Base-by-base conservation (phyloP, 345 rosid genomes). In the Iberis pinnata region DNA sequence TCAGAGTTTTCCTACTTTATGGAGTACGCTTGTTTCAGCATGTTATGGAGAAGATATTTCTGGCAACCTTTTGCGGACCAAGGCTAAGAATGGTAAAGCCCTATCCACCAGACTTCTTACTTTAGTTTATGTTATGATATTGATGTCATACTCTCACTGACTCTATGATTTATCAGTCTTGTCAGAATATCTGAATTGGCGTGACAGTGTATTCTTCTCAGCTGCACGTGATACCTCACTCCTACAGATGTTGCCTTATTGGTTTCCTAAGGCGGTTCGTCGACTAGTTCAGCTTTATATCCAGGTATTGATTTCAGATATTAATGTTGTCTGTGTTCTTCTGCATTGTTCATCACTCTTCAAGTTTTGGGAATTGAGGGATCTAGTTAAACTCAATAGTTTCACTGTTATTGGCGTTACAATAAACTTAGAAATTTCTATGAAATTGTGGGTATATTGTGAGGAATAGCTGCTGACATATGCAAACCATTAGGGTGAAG, bases 181-280 rank as follows among this genome's bases (percentile, higher is more conserved):
- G 65, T 72, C 87, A 53, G 78, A 78, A 67, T 88, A 84, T 69
- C 80, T 92, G 27, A 80, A 74, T 63, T 92, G 96, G 96, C 95
- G 96, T 25, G 95, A 88, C 67, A 76, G 67, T 51, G 71, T 92
- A 58, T 92, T 92, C 80, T 92, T 78, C 77, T 92, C 96, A 71
- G 45, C 86, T 43, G 80, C 75, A 38, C 86, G 73, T 68, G 95
- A 92, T 74, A 80, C 98, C 68, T 92, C 98, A 35, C 89, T 92
- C 47, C 70, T 82, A 35, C 96, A 92, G 72, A 92, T 92, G 88
- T 67, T 92, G 69, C 96, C 98, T 40, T 88, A 80, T 72, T 83
- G 98, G 98, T 88, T 92, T 59, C 98, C 98, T 9, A 92, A 83
- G 76, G 70, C 84, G 38, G 86, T 88, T 45, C 80, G 96, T 60